Evolutionary conservation across 768 basidiomycete genomes (phyloP), one percentile per base, ranked within the genome.

Genomic region (Pluteus cervinus): DNA sequence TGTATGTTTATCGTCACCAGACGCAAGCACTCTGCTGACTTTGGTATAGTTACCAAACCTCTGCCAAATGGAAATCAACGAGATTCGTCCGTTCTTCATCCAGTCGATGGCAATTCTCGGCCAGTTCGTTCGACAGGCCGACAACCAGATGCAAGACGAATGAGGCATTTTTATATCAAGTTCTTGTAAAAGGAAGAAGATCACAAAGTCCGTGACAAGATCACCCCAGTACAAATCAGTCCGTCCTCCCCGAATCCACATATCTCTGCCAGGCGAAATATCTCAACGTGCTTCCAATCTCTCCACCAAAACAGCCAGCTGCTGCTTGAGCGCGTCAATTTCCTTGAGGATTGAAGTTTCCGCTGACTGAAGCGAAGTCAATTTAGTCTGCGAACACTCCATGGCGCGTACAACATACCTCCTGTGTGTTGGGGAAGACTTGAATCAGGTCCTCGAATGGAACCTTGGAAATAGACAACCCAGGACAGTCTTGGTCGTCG

Each of bases 41-140:
- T 24, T 26, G 28, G 14, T 10, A 24, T 54, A 93, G 90, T 68
- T 96, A 42, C 79, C 87, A 4, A 86, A 91, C 46, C 63, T 94
- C 14, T 85, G 79, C 43, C 78, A 87, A 1, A 83, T 93, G 81
- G 91, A 96, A 58, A 86, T 96, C 61, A 90, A 91, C 62, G 92
- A 94, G 55, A 85, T 94, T 48, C 73, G 89, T 24, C 88, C 91
- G 2, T 87, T 88, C 65, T 92, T 93, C 51, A 67, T 84, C 23
- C 79, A 79, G 45, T 76, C 88, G 1, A 91, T 92, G 87, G 69
- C 73, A 40, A 59, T 86, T 29, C 61, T 89, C 29, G 76, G 70
- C 1, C 76, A 82, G 43, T 66, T 89, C n/a, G 53, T 57, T 7
- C 58, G 59, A n/a, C n/a, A n/a, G n/a, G n/a, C n/a, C n/a, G n/a